Conservation (phyloP, 768 basidiomycete species). For the Boletus rubropictus region DNA sequence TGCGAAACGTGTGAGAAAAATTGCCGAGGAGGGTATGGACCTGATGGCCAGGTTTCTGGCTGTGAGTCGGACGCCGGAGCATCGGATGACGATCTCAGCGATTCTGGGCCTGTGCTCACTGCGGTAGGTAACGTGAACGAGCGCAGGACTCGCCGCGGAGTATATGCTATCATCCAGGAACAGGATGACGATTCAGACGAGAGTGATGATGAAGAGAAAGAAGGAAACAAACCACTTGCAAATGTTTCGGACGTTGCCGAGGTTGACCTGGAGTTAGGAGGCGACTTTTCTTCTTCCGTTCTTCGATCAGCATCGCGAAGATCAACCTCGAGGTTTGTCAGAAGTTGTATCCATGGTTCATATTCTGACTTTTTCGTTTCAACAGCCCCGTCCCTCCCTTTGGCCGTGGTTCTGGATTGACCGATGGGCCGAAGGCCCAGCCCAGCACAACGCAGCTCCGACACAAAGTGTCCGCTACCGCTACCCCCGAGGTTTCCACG, state of each 20-base stretch:
- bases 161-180: constrained; percentile 65
- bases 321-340: constrained; percentile 26
- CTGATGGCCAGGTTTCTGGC: constrained; percentile 45
- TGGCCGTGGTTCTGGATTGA: constrained; percentile 26
- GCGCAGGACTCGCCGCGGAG: constrained; percentile 73
- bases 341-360: not conserved
- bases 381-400: constrained; percentile 25
- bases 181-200: constrained; percentile 58
- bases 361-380: constrained; percentile 7
- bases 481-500: constrained; percentile 45
- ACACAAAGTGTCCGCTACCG: constrained; percentile 40
- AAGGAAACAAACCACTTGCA: constrained; percentile 44
- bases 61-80: constrained; percentile 42
- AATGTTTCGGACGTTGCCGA: constrained; percentile 43
- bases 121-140: constrained; percentile 64
- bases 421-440: constrained; percentile 27
- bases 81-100: constrained; percentile 31
- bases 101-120: constrained; percentile 43
- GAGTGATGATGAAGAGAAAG: constrained; percentile 49
- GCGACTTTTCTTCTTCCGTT: constrained; percentile 16
- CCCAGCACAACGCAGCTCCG: constrained; percentile 54
- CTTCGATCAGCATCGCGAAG: constrained; percentile 21
- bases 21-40: constrained; percentile 65
- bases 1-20: constrained; percentile 83
- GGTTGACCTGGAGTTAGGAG: constrained; percentile 48